Conservation (phyloP, 83 land plant genomes). For the Picea abies region DNA sequence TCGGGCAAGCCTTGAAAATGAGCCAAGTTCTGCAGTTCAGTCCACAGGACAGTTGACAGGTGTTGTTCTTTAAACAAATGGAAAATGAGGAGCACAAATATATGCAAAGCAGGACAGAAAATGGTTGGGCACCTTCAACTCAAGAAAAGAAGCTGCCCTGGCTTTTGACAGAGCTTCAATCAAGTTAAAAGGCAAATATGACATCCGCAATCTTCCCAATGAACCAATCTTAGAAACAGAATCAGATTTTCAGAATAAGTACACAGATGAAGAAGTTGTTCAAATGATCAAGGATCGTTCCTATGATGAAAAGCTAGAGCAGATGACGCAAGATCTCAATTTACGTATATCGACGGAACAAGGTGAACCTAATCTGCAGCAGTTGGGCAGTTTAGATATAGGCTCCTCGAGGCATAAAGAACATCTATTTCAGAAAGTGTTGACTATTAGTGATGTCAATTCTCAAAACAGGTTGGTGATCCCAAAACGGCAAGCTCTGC, state of each 20-base stretch:
- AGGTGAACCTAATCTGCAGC: background rate
- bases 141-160: background rate
- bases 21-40: background rate
- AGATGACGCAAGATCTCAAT: background rate
- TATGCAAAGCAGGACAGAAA: background rate
- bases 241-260: background rate
- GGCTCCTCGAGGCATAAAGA: background rate
- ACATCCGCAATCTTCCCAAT: background rate
- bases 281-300: background rate
- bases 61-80: background rate
- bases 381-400: background rate
- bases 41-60: background rate
- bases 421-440: background rate
- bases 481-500: background rate
- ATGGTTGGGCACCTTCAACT: background rate
- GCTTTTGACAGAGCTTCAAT: background rate
- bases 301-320: background rate
- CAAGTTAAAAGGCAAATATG: background rate
- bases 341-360: background rate
- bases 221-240: background rate
- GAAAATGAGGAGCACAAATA: background rate
- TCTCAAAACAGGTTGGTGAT: background rate
- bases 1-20: background rate
- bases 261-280: background rate
- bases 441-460: background rate